Evolutionary conservation across 2,329 filamentous ascomycete species (phyloP), one percentile per base, ranked within the genome.

Genomic region (Huntiella decipiens): DNA sequence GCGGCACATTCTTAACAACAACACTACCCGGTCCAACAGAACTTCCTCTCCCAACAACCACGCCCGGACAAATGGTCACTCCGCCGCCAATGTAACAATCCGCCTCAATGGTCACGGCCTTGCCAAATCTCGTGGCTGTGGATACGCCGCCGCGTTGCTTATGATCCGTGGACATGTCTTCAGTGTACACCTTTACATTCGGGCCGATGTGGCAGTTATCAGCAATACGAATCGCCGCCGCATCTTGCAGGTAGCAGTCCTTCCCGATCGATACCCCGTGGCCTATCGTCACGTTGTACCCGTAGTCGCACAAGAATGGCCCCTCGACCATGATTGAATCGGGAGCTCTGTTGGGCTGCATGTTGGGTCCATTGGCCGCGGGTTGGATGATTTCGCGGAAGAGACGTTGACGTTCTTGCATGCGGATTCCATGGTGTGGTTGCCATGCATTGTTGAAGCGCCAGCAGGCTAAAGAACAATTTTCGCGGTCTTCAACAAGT

Each of bases 221-320:
- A 2, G 87, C 87, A 55, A 96, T 86, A 40, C 68, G 76, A 50
- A 96, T 81, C 52, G 78, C 71, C 57, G 79, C 82, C n/a, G 86
- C 79, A 58, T 98, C 91, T 47, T 87, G 75, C 56, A 96, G 79
- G 19, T 77, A 79, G 60, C 87, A 95, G 55, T 84, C 82, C 46
- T 82, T 73, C 13, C 81, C 83, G 53, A 98, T 82, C 46, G 79
- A 73, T 2, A 92, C 84, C 52, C 91, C 79, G 54, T 87, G 79
- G 10, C 83, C 87, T 53, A 98, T 82, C 41, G 73, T 73, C 54
- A 96, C 81, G 59, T 98, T 96, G 64, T 94, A 96, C 1, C 91
- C 91, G 56, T 95, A 95, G 56, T 95, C 86, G 58, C 88, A 95
- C 40, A 71, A 78, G 60, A 98, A 96, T 0, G 88, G 88, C 2